These are phyloP conservation scores for Neurospora sp. DNA, from an alignment of 495 filamentous ascomycete species.

Conservation along the genomic window DNA sequence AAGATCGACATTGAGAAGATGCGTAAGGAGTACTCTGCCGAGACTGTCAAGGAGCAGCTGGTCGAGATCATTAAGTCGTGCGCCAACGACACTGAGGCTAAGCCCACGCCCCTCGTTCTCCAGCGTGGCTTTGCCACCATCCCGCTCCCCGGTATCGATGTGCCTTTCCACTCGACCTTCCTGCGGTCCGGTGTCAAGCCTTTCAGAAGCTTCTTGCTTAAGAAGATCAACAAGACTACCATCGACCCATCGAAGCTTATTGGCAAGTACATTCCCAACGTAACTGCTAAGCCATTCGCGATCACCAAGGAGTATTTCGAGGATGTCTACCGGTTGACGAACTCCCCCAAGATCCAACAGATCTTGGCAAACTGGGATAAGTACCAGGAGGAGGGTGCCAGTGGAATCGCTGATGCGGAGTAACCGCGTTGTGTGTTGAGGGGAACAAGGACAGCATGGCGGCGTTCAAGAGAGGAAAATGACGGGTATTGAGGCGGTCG, in stretches of 20 bases:
- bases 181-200: slow-evolving; percentile 95
- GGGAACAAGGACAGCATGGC: neutral
- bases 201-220: slow-evolving; percentile 91
- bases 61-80: slow-evolving; percentile 69
- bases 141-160: slow-evolving; percentile 91
- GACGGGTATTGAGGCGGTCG: neutral
- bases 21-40: slow-evolving; percentile 72
- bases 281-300: slow-evolving; percentile 90
- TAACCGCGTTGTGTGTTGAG: neutral
- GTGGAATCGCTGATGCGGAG: neutral
- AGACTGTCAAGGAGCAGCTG: slow-evolving; percentile 40
- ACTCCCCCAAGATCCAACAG: slow-evolving; percentile 80
- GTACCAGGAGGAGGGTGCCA: slow-evolving; percentile 30
- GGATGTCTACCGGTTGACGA: slow-evolving; percentile 90
- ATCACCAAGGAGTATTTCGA: slow-evolving; percentile 98
- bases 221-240: slow-evolving; percentile 98
- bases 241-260: slow-evolving; percentile 94
- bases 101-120: slow-evolving; percentile 77
- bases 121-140: slow-evolving; percentile 96
- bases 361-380: slow-evolving; percentile 80
- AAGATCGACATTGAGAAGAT: slow-evolving; percentile 93
- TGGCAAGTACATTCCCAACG: slow-evolving; percentile 98
- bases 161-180: slow-evolving; percentile 98
- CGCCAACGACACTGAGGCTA: slow-evolving; percentile 73
- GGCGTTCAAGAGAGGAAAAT: neutral